Base-by-base conservation (phyloP, 768 basidiomycete genomes). In the Naganishia onofrii region DNA sequence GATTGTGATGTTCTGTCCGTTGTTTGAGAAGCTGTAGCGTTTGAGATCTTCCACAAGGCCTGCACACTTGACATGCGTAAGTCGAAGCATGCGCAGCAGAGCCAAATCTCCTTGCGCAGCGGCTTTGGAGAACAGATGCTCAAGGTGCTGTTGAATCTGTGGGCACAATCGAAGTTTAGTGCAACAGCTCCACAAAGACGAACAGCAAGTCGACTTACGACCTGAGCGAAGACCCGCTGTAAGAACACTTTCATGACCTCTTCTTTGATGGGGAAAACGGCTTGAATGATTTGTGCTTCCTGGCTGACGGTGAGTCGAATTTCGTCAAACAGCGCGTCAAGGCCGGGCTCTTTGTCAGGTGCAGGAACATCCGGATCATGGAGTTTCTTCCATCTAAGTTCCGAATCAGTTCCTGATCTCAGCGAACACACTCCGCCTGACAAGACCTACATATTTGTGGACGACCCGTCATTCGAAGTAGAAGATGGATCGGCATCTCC, bases 171-270 rank as follows among this genome's bases (percentile, higher is more conserved):
- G 19, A 51, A 0, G 42, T 53, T n/a, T 51, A 36, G 32, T 19
- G 57, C 66, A 10, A 9, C 38, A 52, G 38, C 26, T 19, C 15
- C 19, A 17, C 42, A 9, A 34, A 28, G 12, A 56, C n/a, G 19
- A 17, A 17, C 21, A 13, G 5, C 7, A n/a, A 57, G 46, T 31
- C 5, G 2, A 83, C 90, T 74, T 80, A 94, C 93, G 56, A 93
- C 92, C 84, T 97, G 96, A 1, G 94, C 95, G 82, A 99, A 99
- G 0, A 99, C 92, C 38, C 96, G 86, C 76, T 97, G 96, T 51
- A 99, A 80, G 81, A 99, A 98, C 19, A 97, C 94, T 79, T 96
- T 93, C 92, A 98, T 94, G 3, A 99, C 96, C 19, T 92, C 87
- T 21, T 90, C 87, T 10, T 96, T 95, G 75, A 95, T 93, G 0